Evolutionary conservation across 306 rosid species (phyloP), one percentile per base, ranked within the genome.

Genomic region (Quercus engelmannii): DNA sequence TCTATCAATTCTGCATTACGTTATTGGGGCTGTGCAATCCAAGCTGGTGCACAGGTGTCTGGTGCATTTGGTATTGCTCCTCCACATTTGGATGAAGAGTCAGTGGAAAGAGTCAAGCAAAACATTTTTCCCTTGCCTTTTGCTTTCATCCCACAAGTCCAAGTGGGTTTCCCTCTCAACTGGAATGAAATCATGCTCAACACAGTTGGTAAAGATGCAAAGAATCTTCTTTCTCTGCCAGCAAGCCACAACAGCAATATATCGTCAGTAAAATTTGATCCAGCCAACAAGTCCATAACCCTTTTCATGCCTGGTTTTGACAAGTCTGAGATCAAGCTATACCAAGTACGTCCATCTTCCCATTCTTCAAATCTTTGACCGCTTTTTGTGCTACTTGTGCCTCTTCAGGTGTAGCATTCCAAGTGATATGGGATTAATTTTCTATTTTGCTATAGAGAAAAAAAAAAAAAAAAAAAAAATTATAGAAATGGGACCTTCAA

Each of bases 241-340:
- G 82, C 83, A 70, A 88, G 84, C 76, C 85, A 78, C 82, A 13
- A 55, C 77, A 78, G 85, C 80, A 64, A 76, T 74, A 30, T 59
- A 14, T 71, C 91, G 17, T 81, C 98, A 0, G 93, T 93, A 68
- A 88, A 84, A 72, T 95, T 93, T 80, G 91, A 93, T 88, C 56
- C 85, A 31, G 87, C 79, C 77, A 79, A 88, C 80, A 95, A 87
- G 86, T 75, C 81, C 0, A 88, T 95, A 63, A 91, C 92, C 38
- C 97, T 95, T 83, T 86, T 93, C 86, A 84, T 95, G 94, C 98
- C 98, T 18, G 98, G 99, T 71, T 91, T 95, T 86, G 93, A 90
- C 83, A 93, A 95, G 91, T 88, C 97, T 69, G 97, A 95, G 84
- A 91, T 95, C 87, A 93, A 93, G 87, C 89, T 93, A 73, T 93